phyloP scores from a whole-genome alignment of 805 yeast species.

The Hanseniaspora thailandica region DNA sequence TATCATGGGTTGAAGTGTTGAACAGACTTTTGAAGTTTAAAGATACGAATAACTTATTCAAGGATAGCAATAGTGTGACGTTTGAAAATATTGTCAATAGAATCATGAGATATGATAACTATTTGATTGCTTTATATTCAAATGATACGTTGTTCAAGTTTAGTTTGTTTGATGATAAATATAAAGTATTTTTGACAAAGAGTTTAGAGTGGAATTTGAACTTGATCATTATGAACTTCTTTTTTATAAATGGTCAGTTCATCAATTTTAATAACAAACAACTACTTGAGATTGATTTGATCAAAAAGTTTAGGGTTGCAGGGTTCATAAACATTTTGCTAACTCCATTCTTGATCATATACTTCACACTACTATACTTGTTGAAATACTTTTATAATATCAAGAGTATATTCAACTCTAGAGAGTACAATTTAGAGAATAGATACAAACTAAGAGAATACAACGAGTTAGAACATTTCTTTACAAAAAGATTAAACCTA shows the following conservation, averaged over 20 bases:
- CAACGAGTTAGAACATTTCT: constrained; percentile 84
- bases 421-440: constrained; percentile 89
- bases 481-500: constrained; percentile 62
- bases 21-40: constrained; percentile 59
- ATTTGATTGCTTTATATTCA: constrained; percentile 68
- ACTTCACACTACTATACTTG: constrained; percentile 72
- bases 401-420: constrained; percentile 43
- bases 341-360: constrained; percentile 76
- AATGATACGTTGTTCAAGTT: constrained; percentile 9
- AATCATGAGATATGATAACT: constrained; percentile 90
- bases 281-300: constrained; percentile 54
- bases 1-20: constrained; percentile 83
- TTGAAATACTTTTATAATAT: constrained; percentile 88
- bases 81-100: constrained; percentile 93
- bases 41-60: constrained; percentile 60
- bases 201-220: constrained; percentile 92
- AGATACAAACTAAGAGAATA: constrained; percentile 92
- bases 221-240: constrained; percentile 70
- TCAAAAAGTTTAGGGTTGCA: constrained; percentile 72
- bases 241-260: constrained; percentile 15
- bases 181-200: constrained; percentile 47
- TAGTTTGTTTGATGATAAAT: constrained; percentile 12
- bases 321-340: constrained; percentile 72
- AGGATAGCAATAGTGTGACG: constrained; percentile 57
- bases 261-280: constrained; percentile 63